These are phyloP conservation scores for Hypoxylon fuscum DNA, from an alignment of 495 filamentous ascomycete species.

Conservation along the genomic window DNA sequence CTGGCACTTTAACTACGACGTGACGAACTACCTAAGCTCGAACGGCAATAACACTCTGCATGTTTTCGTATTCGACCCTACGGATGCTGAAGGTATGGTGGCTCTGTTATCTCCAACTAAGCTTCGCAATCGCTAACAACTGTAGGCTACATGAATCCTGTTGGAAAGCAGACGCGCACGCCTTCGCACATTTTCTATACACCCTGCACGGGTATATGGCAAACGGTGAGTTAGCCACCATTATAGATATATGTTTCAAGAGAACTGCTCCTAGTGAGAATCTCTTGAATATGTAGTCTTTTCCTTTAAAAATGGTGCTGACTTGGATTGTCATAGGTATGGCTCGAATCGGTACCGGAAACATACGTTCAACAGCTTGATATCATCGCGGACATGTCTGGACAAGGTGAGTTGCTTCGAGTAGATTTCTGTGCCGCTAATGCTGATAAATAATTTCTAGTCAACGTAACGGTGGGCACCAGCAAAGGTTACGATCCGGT, in stretches of 20 bases:
- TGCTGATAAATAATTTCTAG: conserved; percentile 45
- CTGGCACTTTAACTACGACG: conserved; percentile 67
- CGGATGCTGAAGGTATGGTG: conserved; percentile 56
- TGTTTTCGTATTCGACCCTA: conserved; percentile 73
- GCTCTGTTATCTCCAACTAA: not conserved
- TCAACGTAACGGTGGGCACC: conserved; percentile 60
- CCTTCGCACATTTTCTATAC: conserved; percentile 75
- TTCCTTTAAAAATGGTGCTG: not conserved
- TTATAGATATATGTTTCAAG: not conserved
- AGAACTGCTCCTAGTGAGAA: not conserved
- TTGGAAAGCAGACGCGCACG: conserved; percentile 69
- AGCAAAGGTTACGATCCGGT: conserved; percentile 46
- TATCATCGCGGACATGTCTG: conserved; percentile 66
- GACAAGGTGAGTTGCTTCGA: conserved; percentile 55
- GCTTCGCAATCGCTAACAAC: not conserved
- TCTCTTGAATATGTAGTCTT: not conserved
- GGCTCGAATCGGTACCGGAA: conserved; percentile 67
- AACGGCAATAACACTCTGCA: conserved; percentile 63
- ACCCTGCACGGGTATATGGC: conserved; percentile 76
- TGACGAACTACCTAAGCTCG: conserved; percentile 58
- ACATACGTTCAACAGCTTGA: conserved; percentile 66
- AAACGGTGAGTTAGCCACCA: conserved; percentile 51
- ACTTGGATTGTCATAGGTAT: conserved; percentile 47
- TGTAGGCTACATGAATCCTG: conserved; percentile 60
- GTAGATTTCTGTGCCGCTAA: not conserved